A percentile compares a stretch with the other conserved stretches of the same genome.
These are phyloP conservation scores for Quercus suber DNA, from an alignment of 306 rosid genomes.

Conservation along the genomic window DNA sequence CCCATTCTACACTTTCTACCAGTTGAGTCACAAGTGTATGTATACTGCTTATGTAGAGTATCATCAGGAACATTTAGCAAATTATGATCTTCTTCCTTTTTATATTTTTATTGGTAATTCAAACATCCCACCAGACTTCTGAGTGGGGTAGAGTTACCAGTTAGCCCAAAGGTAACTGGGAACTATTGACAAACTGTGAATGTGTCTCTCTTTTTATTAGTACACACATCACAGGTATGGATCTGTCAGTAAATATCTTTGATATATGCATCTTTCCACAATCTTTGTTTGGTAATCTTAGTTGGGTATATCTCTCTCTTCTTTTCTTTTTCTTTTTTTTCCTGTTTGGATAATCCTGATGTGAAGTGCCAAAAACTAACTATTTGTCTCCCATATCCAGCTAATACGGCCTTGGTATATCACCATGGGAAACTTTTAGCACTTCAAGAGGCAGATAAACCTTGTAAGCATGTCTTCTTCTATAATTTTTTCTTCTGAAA, in stretches of 20 bases:
- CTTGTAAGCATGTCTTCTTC: slow-evolving; percentile 56
- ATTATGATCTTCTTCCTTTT: no score
- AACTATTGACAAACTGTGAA: no score
- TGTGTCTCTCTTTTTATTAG: neutral
- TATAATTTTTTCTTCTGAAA: neutral
- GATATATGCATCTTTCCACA: neutral
- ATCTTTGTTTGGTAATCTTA: neutral
- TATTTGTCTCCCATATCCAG: slow-evolving; percentile 39
- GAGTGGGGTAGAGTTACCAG: no score
- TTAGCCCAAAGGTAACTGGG: no score
- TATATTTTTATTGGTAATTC: no score
- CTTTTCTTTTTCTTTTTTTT: neutral
- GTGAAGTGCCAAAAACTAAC: slow-evolving; percentile 23
- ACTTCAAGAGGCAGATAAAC: slow-evolving; percentile 91
- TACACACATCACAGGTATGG: neutral
- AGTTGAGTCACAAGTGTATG: no score
- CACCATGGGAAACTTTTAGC: slow-evolving; percentile 93
- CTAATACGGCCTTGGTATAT: slow-evolving; percentile 85
- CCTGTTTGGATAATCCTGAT: neutral
- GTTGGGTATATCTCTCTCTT: neutral
- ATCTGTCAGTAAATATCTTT: neutral
- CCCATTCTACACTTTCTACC: no score
- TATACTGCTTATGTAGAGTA: no score
- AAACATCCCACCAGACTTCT: no score
- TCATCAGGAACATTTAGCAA: no score